Evolutionary conservation across 495 filamentous ascomycete species (phyloP).

Genomic region (Durotheca rogersii): DNA sequence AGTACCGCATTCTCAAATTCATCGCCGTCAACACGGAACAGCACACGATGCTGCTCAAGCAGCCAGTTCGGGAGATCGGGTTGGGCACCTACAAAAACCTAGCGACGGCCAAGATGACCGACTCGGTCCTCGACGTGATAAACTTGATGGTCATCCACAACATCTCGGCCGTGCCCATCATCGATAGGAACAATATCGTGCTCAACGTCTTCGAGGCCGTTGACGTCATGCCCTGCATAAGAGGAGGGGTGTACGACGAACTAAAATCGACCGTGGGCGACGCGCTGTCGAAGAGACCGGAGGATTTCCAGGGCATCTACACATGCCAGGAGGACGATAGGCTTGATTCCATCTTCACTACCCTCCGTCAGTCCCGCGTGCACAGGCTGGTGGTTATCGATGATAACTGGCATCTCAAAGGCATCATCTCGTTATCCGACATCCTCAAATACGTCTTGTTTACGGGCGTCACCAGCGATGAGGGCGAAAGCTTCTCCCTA

Average conservation of each 20-base stretch:
- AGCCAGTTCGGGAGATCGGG: constrained; percentile 79
- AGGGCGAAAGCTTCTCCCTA: constrained; percentile 48
- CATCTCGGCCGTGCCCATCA: constrained; percentile 92
- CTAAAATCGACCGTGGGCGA: constrained; percentile 84
- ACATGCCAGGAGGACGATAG: constrained; percentile 91
- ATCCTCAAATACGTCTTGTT: constrained; percentile 94
- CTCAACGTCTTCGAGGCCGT: constrained; percentile 98
- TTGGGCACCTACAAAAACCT: constrained; percentile 83
- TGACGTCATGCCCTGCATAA: constrained; percentile 94
- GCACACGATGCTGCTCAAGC: constrained; percentile 85
- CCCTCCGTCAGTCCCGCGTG: constrained; percentile 89
- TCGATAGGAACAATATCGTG: constrained; percentile 77
- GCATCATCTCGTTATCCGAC: constrained; percentile 91
- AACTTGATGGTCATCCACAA: constrained; percentile 88
- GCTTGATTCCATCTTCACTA: constrained; percentile 94
- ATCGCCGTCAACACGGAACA: constrained; percentile 92
- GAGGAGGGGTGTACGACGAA: constrained; percentile 89
- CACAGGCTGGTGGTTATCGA: constrained; percentile 93
- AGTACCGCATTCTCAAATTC: constrained; percentile 98
- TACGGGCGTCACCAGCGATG: constrained; percentile 82
- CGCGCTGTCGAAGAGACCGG: constrained; percentile 80
- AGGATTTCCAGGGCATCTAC: constrained; percentile 95
- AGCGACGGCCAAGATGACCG: constrained; percentile 84
- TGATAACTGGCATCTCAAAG: constrained; percentile 78
- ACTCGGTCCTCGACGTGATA: constrained; percentile 92